Evolutionary conservation across 164 flowering plant genomes (phyloP).

Genomic region (Annona squamosa): DNA sequence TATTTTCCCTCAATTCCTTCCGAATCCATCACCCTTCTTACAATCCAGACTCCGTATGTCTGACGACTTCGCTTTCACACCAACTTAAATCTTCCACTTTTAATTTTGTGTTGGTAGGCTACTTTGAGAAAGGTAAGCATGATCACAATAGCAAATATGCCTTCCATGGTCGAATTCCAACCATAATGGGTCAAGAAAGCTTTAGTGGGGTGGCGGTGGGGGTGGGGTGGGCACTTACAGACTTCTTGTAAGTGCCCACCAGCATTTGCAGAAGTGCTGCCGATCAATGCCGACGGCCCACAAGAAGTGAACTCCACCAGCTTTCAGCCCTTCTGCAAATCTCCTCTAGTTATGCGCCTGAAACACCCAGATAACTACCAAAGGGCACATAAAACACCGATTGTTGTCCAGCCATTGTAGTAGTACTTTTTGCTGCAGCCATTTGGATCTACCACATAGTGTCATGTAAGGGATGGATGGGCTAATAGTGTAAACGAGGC

Average conservation of each 20-base stretch:
- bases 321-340: conserved; percentile 22
- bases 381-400: conserved; percentile 40
- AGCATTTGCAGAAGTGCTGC: too few relatives aligned
- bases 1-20: conserved; percentile 5
- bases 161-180: conserved; percentile 57
- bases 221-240: conserved; percentile 33
- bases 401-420: conserved; percentile 36
- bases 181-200: conserved; percentile 73
- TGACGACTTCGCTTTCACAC: conserved; percentile 24
- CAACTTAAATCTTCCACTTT: conserved; percentile 56
- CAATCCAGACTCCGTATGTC: background rate
- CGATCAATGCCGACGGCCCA: conserved; percentile 39
- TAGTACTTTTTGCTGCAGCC: conserved; percentile 1
- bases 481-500: conserved; percentile 37
- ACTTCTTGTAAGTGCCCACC: conserved; percentile 15
- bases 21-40: conserved; percentile 3
- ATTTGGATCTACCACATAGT: background rate
- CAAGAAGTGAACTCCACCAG: conserved; percentile 28
- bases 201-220: conserved; percentile 36
- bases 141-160: conserved; percentile 42
- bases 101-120: conserved; percentile 25
- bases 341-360: conserved; percentile 34
- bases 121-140: conserved; percentile 60
- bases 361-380: conserved; percentile 33
- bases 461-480: conserved; percentile 36